Conservation (phyloP, 169 alveolate species). For the Cryptosporidium canis region DNA sequence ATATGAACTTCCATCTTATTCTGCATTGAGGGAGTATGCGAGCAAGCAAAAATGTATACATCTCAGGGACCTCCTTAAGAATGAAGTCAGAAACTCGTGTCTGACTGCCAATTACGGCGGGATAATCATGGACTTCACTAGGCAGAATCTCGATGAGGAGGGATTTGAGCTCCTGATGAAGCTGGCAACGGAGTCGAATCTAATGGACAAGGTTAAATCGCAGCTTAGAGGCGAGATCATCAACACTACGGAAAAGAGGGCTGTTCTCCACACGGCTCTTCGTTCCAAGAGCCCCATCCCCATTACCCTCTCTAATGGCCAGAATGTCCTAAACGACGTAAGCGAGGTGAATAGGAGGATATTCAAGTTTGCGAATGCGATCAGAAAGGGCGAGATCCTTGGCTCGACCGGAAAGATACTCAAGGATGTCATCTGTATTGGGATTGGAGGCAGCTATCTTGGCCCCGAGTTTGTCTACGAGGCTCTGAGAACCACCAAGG, state of each 20-base stretch:
- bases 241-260: constrained; percentile 94
- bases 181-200: constrained; percentile 76
- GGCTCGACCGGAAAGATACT: constrained; percentile 93
- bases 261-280: constrained; percentile 96
- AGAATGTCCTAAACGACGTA: constrained; percentile 80
- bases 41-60: constrained; percentile 73
- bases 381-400: constrained; percentile 87
- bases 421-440: constrained; percentile 92
- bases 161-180: constrained; percentile 75
- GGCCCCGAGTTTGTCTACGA: constrained; percentile 94
- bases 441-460: constrained; percentile 99
- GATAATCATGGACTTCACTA: constrained; percentile 83
- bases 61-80: constrained; percentile 77
- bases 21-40: constrained; percentile 11
- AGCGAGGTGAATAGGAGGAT: constrained; percentile 81
- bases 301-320: constrained; percentile 37
- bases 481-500: constrained; percentile 88
- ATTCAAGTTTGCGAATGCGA: constrained; percentile 78
- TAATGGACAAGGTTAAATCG: constrained; percentile 74
- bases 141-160: constrained; percentile 79
- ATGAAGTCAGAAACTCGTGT: constrained; percentile 76
- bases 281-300: constrained; percentile 81
- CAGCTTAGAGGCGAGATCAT: constrained; percentile 89
- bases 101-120: constrained; percentile 75
- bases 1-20: constrained; percentile 33